These are phyloP conservation scores for Lecanicillium sp. DNA, from an alignment of 2,329 filamentous ascomycete genomes.

Conservation along the genomic window DNA sequence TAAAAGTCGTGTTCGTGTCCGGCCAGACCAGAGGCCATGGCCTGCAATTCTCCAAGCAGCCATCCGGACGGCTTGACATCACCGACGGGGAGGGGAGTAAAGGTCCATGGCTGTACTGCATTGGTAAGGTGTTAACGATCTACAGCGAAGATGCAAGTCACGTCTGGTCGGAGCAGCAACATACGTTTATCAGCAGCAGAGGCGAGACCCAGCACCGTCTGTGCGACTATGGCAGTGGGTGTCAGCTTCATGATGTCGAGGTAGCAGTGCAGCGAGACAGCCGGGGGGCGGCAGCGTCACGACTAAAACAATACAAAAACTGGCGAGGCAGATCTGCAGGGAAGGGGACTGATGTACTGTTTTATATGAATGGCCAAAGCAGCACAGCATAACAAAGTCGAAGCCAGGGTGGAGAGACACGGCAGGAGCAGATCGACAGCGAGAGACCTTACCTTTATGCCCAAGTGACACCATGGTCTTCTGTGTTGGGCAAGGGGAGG, in stretches of 20 bases:
- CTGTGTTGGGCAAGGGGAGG: too few species aligned
- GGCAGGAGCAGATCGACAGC: conserved; percentile 7
- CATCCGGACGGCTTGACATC: conserved; percentile 45
- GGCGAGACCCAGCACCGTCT: conserved; percentile 8
- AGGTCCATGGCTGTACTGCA: conserved; percentile 14
- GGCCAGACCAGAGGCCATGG: conserved; percentile 44
- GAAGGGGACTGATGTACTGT: not conserved
- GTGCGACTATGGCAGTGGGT: conserved; percentile 4
- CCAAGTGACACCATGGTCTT: not conserved
- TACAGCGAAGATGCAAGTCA: not conserved
- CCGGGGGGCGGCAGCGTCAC: not conserved
- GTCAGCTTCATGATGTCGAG: conserved; percentile 9
- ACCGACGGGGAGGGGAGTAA: conserved; percentile 36
- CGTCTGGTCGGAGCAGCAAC: not conserved
- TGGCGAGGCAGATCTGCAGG: not conserved
- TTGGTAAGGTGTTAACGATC: not conserved
- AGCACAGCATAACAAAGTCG: not conserved
- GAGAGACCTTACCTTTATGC: conserved; percentile 12
- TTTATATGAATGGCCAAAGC: too few species aligned
- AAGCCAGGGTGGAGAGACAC: not conserved
- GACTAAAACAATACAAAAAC: too few species aligned
- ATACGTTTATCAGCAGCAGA: conserved; percentile 5
- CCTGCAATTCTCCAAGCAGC: conserved; percentile 42
- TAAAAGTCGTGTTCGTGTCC: conserved; percentile 51
- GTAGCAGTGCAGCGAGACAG: not conserved